Evolutionary conservation across 1,284 basidiomycete species (phyloP), one percentile per base, ranked within the genome.

Genomic region (Golubevia pallescens): DNA sequence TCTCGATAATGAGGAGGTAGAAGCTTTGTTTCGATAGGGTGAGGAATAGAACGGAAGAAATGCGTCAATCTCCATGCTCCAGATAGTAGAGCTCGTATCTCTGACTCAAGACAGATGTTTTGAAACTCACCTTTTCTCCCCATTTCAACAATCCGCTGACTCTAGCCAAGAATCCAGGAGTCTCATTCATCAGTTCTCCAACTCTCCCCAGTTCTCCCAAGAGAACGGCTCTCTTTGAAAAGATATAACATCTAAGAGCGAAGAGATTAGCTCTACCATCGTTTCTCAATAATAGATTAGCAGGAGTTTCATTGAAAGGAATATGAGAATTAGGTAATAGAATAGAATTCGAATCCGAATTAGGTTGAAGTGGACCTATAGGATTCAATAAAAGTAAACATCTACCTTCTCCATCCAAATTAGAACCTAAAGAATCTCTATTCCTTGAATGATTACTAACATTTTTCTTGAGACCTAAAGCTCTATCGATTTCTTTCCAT

Each of bases 221-320:
- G 19, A 84, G 70, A 24, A 63, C 67, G 19, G 78, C 71, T 42
- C 73, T 66, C 32, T 76, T 74, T 1, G 80, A 75, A 57, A 80
- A 82, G n/a, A 84, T 65, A 60, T 82, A 83, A 65, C 77, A 74
- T n/a, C 74, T 67, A 55, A 77, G 68, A 61, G 82, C 81, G 54
- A 83, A 84, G 4, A 84, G 70, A 14, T 69, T 75, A 48, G 42
- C 42, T 48, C 42, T 48, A 54, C 80, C 77, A 52, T 70, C 70
- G 21, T 65, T 69, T 8, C 66, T 58, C 3, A 71, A 67, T 14
- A 84, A 74, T 38, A 80, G 69, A 8, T 72, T 48, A 16, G 42
- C 42, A 48, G 42, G 42, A 10, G 42, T 48, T 16, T 48, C 13
- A 48, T 48, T 48, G 42, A 48, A 48, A 48, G 42, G 42, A 24